A percentile compares a stretch with the other conserved stretches of the same genome.
Evolutionary conservation across 208 protist genomes (phyloP).

Genomic region (Pavlovales sp.): DNA sequence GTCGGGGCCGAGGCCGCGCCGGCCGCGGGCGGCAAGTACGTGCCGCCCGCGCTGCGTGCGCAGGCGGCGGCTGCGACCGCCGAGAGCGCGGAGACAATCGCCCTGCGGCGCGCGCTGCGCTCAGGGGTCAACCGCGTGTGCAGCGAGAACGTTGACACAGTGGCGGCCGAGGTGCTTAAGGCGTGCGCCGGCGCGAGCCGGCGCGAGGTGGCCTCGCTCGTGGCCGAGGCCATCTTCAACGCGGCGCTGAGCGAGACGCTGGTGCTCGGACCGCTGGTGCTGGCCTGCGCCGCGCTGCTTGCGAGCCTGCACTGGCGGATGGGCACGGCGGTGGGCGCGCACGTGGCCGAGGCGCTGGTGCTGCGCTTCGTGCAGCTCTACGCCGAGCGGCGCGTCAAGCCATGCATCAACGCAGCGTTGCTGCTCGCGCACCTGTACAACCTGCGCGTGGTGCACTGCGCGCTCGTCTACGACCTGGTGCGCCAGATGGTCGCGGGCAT

Average conservation of each 20-base stretch:
- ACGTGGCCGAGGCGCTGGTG: constrained; percentile 10
- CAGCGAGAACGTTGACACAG: background rate
- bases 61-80: background rate
- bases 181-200: background rate
- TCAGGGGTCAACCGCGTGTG: background rate
- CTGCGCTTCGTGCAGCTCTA: background rate
- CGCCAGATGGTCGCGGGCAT: background rate
- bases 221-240: background rate
- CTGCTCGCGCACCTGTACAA: constrained; percentile 27
- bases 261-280: background rate
- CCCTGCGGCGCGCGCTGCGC: background rate
- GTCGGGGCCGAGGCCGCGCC: background rate
- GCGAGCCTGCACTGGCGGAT: background rate
- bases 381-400: background rate
- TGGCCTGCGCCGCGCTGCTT: background rate
- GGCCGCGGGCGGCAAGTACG: background rate
- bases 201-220: background rate
- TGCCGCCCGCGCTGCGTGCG: constrained; percentile 20
- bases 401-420: background rate
- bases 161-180: background rate
- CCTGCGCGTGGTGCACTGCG: background rate
- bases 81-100: background rate
- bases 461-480: constrained; percentile 13
- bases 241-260: background rate
- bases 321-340: background rate